phyloP scores from a whole-genome alignment of 305 asterid species.

The Fraxinus albicans region DNA sequence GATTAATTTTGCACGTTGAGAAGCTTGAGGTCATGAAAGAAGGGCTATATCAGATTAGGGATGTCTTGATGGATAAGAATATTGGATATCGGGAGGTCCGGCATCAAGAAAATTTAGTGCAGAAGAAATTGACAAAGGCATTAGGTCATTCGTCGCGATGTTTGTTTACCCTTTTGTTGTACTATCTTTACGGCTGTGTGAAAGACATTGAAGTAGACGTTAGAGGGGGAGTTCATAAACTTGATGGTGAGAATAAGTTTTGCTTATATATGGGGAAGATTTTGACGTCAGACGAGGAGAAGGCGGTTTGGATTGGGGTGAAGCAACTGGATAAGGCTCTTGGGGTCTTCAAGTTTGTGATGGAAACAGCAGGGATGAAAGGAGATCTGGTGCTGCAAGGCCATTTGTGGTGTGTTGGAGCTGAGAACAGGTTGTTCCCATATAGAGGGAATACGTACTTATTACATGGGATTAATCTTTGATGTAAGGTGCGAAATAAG shows the following conservation, averaged over 20 bases:
- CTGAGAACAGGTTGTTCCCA: constrained; percentile 40
- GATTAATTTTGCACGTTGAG: constrained; percentile 38
- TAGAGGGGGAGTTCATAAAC: constrained; percentile 65
- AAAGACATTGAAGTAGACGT: constrained; percentile 68
- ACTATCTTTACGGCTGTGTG: constrained; percentile 60
- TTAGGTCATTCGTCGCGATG: constrained; percentile 78
- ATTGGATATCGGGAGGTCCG: constrained; percentile 71
- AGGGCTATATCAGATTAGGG: constrained; percentile 74
- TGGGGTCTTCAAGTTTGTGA: constrained; percentile 74
- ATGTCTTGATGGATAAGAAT: constrained; percentile 60
- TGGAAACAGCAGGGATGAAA: constrained; percentile 72
- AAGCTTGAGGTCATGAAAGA: constrained; percentile 86
- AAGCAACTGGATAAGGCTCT: constrained; percentile 70
- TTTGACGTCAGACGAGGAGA: constrained; percentile 59
- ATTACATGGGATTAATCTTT: constrained; percentile 52
- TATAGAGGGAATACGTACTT: constrained; percentile 61
- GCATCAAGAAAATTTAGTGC: constrained; percentile 66
- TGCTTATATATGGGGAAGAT: constrained; percentile 78
- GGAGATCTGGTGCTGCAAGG: constrained; percentile 82
- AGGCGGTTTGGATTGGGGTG: constrained; percentile 53
- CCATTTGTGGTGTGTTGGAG: constrained; percentile 83
- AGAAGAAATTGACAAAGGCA: constrained; percentile 61
- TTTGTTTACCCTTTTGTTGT: constrained; percentile 64
- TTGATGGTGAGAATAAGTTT: constrained; percentile 38
- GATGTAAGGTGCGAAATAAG: background rate